Evolutionary conservation across 192 early-diverging fungal species (phyloP), one percentile per base, ranked within the genome.

Genomic region (Coemansia furcata): DNA sequence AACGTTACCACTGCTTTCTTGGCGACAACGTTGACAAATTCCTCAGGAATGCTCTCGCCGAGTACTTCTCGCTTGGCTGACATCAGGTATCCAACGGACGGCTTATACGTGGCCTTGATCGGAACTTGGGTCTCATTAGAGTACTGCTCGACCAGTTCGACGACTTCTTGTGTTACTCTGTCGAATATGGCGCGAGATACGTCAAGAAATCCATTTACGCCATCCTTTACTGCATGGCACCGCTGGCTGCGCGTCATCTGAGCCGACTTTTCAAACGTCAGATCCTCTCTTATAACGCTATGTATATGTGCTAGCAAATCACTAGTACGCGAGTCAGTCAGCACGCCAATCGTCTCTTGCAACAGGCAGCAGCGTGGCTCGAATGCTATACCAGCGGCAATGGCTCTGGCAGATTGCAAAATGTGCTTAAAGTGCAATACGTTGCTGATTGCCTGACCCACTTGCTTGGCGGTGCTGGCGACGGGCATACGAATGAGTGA

Each of bases 191-290:
- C 43, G 46, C 74, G 59, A 12, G 71, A 89, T 33, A 96, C 91
- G 72, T 97, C 95, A 21, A 97, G 85, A 37, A 96, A 85, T 1
- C 92, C 90, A 69, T 92, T 93, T 14, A 90, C 85, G 4, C 93
- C 91, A 23, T 90, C 85, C 78, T 92, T 94, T 38, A 95, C 88
- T 5, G 93, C 92, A 70, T 94, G 93, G 64, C 93, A 94, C 30
- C 92, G 84, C 76, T 95, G 95, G 67, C 94, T 93, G 39, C 89
- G 82, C 37, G 93, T 68, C 36, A 88, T 90, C 19, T 93, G 71
- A n/a, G 91, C 79, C 12, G 79, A 88, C 68, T 91, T 95, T 69
- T 93, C 88, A 52, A 85, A 78, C 0, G 82, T 76, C 4, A 92
- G 68, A 36, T 92, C 90, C n/a, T 86, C 83, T 60, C 94, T 87